Conservation (phyloP, 208 protist genomes). For the Trypanosoma caninum region DNA sequence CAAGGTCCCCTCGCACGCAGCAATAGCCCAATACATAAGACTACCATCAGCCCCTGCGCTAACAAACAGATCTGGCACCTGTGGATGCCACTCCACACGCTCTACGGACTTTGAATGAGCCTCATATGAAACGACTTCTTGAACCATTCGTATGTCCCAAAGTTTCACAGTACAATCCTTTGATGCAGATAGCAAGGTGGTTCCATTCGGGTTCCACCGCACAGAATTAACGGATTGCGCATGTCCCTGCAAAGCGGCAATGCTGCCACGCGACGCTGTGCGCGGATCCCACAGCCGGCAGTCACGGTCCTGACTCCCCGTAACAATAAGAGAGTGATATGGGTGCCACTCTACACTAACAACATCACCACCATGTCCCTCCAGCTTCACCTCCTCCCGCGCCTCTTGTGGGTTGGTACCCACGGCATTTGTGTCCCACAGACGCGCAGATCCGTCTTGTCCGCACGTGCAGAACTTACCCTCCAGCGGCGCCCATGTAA, state of each 20-base stretch:
- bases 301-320: slow-evolving; percentile 84
- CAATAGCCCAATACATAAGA: slow-evolving; percentile 83
- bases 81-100: slow-evolving; percentile 80
- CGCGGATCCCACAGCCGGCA: slow-evolving; percentile 86
- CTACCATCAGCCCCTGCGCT: slow-evolving; percentile 74
- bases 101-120: slow-evolving; percentile 75
- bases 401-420: slow-evolving; percentile 31
- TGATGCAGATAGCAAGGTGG: slow-evolving; percentile 67
- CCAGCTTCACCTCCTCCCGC: slow-evolving; percentile 79
- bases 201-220: slow-evolving; percentile 81
- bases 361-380: slow-evolving; percentile 87
- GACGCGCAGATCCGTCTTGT: slow-evolving; percentile 76
- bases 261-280: slow-evolving; percentile 63
- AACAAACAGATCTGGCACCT: slow-evolving; percentile 64
- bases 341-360: slow-evolving; percentile 88
- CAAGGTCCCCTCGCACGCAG: slow-evolving; percentile 56
- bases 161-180: slow-evolving; percentile 81
- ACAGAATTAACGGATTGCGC: slow-evolving; percentile 73
- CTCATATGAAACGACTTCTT: slow-evolving; percentile 75
- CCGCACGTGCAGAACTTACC: slow-evolving; percentile 82
- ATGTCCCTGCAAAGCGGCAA: slow-evolving; percentile 80
- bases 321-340: slow-evolving; percentile 72
- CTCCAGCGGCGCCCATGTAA: slow-evolving; percentile 75
- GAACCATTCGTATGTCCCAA: slow-evolving; percentile 82
- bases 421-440: slow-evolving; percentile 79